Evolutionary conservation across 2,329 filamentous ascomycete genomes (phyloP), one percentile per base, ranked within the genome.

Genomic region (Verticillium alfalfae): DNA sequence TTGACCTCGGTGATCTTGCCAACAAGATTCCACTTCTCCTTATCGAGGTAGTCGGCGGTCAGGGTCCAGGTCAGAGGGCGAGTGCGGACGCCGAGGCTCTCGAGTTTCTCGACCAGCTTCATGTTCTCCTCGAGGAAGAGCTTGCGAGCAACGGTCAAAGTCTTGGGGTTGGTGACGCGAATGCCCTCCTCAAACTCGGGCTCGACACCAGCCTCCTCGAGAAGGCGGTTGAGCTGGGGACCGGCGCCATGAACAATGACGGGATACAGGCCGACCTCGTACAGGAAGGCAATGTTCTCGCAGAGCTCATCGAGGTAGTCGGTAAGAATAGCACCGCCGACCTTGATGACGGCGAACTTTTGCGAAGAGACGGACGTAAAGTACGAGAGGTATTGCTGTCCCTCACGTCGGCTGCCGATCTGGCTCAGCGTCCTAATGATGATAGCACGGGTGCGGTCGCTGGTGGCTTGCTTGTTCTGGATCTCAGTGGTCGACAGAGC

Each of bases 331-430:
- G 94, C 95, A 65, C 94, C 95, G 65, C 94, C 95, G 61, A 98
- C 94, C 82, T 99, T 99, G 78, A 99, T 96, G 57, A 99, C 94
- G 67, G 93, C 94, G 76, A 98, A 99, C 73, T 96, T 93, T 80
- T 98, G 93, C 39, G 93, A 96, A 55, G 93, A 95, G 65, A 97
- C 93, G 38, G 93, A 97, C 68, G 90, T 95, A 83, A 99, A 99
- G 75, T 98, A 93, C 67, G 93, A 95, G 63, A 98, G 88, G 77
- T 98, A 98, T 78, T 98, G 94, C 81, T 97, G 92, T 66, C 96
- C 92, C 80, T 99, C 94, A 64, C 94, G 85, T 84, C 96, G 96
- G 66, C 93, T 97, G 65, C 93, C 94, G 74, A 98, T 96, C 78
- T 94, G 97, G 80, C 92, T 96, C 68, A 98, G 84, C 63, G 97